These are phyloP conservation scores for Dryas drummondii DNA, from an alignment of 306 rosid genomes.

Conservation along the genomic window DNA sequence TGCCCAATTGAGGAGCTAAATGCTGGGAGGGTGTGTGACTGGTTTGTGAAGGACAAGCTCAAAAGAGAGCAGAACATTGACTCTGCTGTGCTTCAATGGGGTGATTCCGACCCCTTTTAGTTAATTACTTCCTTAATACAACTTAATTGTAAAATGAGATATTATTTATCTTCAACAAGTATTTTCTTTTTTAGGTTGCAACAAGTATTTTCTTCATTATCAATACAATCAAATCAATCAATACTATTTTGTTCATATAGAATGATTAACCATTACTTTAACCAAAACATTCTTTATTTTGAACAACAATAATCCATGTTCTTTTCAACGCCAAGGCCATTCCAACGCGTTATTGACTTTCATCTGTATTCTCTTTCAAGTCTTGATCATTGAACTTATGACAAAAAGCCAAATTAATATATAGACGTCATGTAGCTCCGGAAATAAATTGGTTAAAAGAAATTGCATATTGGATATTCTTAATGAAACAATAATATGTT, in stretches of 20 bases:
- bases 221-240: too few species aligned
- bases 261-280: neutral
- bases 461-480: too few species aligned
- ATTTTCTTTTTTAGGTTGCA: too few species aligned
- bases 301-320: neutral
- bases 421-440: too few species aligned
- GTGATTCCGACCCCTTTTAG: slow-evolving; percentile 56
- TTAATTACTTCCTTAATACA: too few species aligned
- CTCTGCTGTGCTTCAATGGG: slow-evolving; percentile 94
- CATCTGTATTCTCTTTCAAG: neutral
- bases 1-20: slow-evolving; percentile 78
- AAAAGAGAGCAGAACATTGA: slow-evolving; percentile 74
- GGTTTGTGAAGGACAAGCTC: slow-evolving; percentile 64
- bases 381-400: neutral
- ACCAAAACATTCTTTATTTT: neutral
- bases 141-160: too few species aligned
- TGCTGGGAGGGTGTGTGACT: slow-evolving; percentile 72
- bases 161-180: too few species aligned
- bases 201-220: too few species aligned
- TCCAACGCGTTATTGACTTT: slow-evolving; percentile 20
- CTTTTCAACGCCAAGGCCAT: neutral
- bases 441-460: too few species aligned
- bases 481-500: too few species aligned
- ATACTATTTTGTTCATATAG: neutral
- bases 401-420: too few species aligned